phyloP scores from a whole-genome alignment of 805 yeast genomes.

The Yarrowia yakushimensis region DNA sequence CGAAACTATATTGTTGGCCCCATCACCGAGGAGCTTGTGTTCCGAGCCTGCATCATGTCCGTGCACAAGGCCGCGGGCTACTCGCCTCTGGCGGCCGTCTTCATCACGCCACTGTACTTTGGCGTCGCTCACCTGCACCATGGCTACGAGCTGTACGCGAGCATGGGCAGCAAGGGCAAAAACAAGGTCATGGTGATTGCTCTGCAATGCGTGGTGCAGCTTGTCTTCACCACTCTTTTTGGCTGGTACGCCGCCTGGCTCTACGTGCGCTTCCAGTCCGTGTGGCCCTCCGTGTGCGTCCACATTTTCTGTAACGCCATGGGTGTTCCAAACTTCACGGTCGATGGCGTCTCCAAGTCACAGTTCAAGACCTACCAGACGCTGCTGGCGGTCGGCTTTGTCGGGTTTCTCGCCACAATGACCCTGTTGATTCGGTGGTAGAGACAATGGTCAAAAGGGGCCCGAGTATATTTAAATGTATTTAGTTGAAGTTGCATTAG shows the following conservation, averaged over 20 bases:
- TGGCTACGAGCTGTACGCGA: conserved; percentile 47
- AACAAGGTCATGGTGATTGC: conserved; percentile 38
- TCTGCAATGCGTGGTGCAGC: conserved; percentile 48
- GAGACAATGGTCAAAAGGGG: no score
- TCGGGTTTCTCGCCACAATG: conserved; percentile 37
- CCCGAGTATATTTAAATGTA: conserved; percentile 5
- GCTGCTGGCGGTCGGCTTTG: conserved; percentile 46
- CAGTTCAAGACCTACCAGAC: conserved; percentile 29
- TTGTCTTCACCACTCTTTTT: conserved; percentile 63
- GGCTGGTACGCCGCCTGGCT: conserved; percentile 63
- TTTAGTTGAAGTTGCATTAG: background rate
- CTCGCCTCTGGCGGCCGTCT: conserved; percentile 27
- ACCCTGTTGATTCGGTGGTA: background rate
- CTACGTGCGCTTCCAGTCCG: conserved; percentile 49
- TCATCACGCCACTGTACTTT: conserved; percentile 59
- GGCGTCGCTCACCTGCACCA: conserved; percentile 81
- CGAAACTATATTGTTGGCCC: conserved; percentile 71
- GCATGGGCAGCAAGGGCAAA: conserved; percentile 29
- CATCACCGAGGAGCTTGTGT: conserved; percentile 70
- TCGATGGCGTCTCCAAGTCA: conserved; percentile 28
- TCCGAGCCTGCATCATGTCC: conserved; percentile 48
- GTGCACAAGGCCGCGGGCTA: conserved; percentile 33
- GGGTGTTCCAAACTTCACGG: conserved; percentile 55
- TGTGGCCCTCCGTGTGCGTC: conserved; percentile 55
- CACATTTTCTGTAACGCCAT: conserved; percentile 68